Conservation (phyloP, 495 filamentous ascomycete species). For the Aspergillus egyptiacus region DNA sequence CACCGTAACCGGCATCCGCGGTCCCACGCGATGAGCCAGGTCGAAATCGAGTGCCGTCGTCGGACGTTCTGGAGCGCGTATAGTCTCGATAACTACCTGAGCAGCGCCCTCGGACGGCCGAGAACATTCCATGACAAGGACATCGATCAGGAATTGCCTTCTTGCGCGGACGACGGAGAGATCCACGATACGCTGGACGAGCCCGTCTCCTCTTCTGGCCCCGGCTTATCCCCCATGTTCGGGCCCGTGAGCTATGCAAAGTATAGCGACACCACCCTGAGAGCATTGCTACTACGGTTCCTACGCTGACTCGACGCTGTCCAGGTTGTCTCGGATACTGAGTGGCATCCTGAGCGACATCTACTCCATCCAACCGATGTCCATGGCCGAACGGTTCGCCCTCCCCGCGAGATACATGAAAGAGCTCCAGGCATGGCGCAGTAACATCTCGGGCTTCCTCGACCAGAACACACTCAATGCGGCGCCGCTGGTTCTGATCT, state of each 20-base stretch:
- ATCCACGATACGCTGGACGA: background rate
- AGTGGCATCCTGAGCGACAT: constrained; percentile 6
- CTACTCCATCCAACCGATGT: background rate
- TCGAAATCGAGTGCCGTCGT: constrained; percentile 28
- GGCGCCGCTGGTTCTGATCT: background rate
- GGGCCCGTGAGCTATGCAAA: too few relatives aligned
- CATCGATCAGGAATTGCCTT: constrained; percentile 25
- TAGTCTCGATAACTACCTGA: constrained; percentile 42
- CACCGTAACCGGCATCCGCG: background rate
- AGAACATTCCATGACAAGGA: constrained; percentile 42
- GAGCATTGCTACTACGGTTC: too few relatives aligned
- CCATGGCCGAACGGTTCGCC: background rate
- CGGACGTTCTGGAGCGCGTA: constrained; percentile 52
- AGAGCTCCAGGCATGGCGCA: background rate
- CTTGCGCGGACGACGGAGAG: background rate
- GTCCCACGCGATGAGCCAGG: background rate
- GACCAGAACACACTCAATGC: background rate
- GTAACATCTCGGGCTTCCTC: background rate
- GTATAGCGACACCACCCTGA: too few relatives aligned
- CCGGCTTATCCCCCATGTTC: background rate
- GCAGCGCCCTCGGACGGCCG: constrained; percentile 23
- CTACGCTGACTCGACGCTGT: background rate
- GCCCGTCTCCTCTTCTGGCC: background rate
- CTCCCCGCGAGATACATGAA: background rate
- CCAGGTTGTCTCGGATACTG: constrained; percentile 1